phyloP scores from a whole-genome alignment of 805 yeast genomes.

The Teunomyces gatunensis region DNA sequence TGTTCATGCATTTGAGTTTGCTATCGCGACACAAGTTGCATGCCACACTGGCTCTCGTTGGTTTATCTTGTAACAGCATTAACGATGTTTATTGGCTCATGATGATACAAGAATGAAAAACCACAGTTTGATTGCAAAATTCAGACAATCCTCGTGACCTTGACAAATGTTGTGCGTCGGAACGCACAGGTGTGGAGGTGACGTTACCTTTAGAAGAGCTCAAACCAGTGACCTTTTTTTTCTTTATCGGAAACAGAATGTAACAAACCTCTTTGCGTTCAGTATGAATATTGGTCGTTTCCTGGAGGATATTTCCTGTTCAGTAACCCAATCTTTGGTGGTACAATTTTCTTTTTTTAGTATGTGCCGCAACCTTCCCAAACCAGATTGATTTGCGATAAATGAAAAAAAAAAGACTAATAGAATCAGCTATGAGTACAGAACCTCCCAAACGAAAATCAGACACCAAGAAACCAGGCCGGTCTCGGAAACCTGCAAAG shows the following conservation, averaged over 20 bases:
- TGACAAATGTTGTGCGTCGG: not conserved
- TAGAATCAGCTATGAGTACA: not conserved
- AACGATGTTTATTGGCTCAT: not conserved
- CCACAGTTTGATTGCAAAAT: constrained; percentile 4
- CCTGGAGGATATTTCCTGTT: no score
- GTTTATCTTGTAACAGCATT: constrained; percentile 1
- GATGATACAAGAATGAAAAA: not conserved
- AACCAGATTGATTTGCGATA: not conserved
- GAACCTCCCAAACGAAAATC: not conserved
- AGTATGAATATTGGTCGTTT: no score
- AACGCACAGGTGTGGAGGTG: not conserved
- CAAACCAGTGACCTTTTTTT: no score
- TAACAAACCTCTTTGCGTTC: no score
- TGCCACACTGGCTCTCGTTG: constrained; percentile 12
- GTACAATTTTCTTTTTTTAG: not conserved
- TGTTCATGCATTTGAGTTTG: constrained; percentile 13
- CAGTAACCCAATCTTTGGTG: no score
- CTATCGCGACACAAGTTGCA: constrained; percentile 13
- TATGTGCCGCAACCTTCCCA: not conserved
- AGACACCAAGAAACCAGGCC: not conserved
- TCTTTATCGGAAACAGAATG: no score
- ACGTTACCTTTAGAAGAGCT: not conserved
- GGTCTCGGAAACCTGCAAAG: not conserved
- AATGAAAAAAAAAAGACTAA: not conserved
- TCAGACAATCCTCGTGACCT: constrained; percentile 1